Percentiles rank a stretch among this genome's conserved stretches.
Conservation (phyloP, 1,139 yeast species). For the Kurtzmaniella quercitrusa region DNA sequence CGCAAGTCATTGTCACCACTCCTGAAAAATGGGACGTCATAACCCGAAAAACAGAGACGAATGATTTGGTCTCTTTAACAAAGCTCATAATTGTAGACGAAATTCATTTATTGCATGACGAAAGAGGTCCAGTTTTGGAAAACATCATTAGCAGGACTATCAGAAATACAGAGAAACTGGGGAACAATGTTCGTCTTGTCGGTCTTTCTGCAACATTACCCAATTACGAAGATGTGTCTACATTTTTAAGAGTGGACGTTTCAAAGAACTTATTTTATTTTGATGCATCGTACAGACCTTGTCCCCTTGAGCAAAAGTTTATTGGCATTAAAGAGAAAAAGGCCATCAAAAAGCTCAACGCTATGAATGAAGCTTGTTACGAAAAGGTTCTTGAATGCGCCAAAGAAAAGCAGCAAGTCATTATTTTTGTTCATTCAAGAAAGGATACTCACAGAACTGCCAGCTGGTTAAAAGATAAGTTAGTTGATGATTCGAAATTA, state of each 20-base stretch:
- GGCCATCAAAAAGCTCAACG: slow-evolving; percentile 71
- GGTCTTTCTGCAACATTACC: slow-evolving; percentile 96
- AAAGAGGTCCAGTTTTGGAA: slow-evolving; percentile 93
- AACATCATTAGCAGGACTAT: slow-evolving; percentile 76
- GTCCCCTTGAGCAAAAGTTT: slow-evolving; percentile 86
- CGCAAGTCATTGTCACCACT: slow-evolving; percentile 87
- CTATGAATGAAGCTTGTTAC: slow-evolving; percentile 89
- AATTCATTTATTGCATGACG: slow-evolving; percentile 88
- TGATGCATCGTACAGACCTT: slow-evolving; percentile 82
- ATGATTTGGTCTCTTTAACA: slow-evolving; percentile 59
- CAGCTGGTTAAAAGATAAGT: slow-evolving; percentile 59
- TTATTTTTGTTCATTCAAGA: slow-evolving; percentile 90
- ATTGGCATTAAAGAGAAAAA: slow-evolving; percentile 85
- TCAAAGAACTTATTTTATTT: slow-evolving; percentile 66
- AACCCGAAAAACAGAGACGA: slow-evolving; percentile 68
- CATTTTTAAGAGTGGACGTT: slow-evolving; percentile 66
- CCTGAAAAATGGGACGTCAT: slow-evolving; percentile 98
- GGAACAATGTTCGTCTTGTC: slow-evolving; percentile 57
- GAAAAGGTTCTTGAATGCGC: slow-evolving; percentile 74
- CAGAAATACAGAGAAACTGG: slow-evolving; percentile 40
- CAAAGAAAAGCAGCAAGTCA: slow-evolving; percentile 59
- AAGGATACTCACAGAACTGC: slow-evolving; percentile 90
- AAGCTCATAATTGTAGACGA: slow-evolving; percentile 85
- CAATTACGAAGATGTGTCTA: slow-evolving; percentile 83
- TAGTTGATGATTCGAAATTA: slow-evolving; percentile 52